phyloP scores from a whole-genome alignment of 768 basidiomycete genomes.

The Gautieria morchelliformis region DNA sequence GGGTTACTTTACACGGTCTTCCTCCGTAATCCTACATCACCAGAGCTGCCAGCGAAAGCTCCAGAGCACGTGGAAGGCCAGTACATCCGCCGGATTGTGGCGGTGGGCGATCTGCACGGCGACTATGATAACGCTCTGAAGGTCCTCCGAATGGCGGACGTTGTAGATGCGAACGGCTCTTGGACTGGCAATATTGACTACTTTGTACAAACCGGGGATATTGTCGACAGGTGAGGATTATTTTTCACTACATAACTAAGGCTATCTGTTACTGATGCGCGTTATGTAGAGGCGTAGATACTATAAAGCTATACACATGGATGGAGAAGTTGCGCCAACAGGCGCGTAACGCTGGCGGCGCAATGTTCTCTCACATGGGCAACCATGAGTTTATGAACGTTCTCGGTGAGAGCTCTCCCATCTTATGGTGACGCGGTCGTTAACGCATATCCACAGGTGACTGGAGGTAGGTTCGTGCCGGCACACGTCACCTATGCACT shows the following conservation, averaged over 20 bases:
- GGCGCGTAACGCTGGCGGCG: slow-evolving; percentile 59
- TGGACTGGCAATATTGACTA: slow-evolving; percentile 82
- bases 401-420: slow-evolving; percentile 39
- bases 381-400: slow-evolving; percentile 98
- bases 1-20: no score
- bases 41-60: no score
- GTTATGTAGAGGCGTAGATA: slow-evolving; percentile 69
- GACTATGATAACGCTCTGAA: slow-evolving; percentile 70
- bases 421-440: slow-evolving; percentile 8
- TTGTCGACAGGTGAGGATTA: slow-evolving; percentile 69
- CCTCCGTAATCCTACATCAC: no score
- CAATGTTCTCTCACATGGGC: slow-evolving; percentile 70
- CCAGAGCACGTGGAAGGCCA: background rate
- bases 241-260: background rate
- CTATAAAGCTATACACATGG: slow-evolving; percentile 72
- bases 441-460: slow-evolving; percentile 42
- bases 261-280: background rate
- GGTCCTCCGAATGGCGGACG: slow-evolving; percentile 72
- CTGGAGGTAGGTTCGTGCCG: slow-evolving; percentile 52
- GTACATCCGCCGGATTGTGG: slow-evolving; percentile 52
- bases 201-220: slow-evolving; percentile 94
- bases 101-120: slow-evolving; percentile 89
- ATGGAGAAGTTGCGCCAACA: slow-evolving; percentile 78
- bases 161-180: slow-evolving; percentile 59
- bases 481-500: background rate